Evolutionary conservation across 176 grass and related monocot genomes (phyloP).

Genomic region (Hordeum vulgare): DNA sequence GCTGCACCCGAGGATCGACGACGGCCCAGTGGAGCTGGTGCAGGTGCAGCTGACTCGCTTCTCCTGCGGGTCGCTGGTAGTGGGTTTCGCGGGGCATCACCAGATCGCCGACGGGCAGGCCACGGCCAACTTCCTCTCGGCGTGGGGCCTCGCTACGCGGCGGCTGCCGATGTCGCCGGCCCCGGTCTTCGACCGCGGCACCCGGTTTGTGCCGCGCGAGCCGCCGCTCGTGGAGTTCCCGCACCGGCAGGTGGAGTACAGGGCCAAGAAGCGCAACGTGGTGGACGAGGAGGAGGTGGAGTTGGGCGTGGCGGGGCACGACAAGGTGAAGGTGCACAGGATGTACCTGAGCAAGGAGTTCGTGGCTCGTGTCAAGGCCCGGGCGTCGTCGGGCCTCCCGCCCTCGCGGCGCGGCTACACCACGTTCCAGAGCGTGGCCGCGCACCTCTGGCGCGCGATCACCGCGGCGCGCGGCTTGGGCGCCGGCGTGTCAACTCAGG

Average conservation of each 20-base stretch:
- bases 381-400: constrained; percentile 20
- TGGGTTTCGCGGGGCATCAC: constrained; percentile 42
- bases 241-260: constrained; percentile 40
- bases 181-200: constrained; percentile 32
- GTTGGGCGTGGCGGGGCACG: constrained; percentile 2
- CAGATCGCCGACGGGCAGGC: constrained; percentile 54
- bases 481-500: not conserved
- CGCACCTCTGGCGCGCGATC: constrained; percentile 46
- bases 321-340: constrained; percentile 55
- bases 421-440: constrained; percentile 48
- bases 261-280: not conserved
- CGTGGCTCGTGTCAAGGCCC: constrained; percentile 33
- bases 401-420: constrained; percentile 23
- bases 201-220: constrained; percentile 24
- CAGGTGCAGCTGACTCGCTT: constrained; percentile 69
- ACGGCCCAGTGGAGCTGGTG: constrained; percentile 27
- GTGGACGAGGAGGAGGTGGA: not conserved
- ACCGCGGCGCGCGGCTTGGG: constrained; percentile 22
- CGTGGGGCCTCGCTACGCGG: constrained; percentile 51
- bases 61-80: constrained; percentile 47
- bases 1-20: constrained; percentile 42
- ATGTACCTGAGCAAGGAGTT: constrained; percentile 56
- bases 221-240: constrained; percentile 32
- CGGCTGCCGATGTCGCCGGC: not conserved
- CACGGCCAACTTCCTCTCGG: constrained; percentile 42